These are phyloP conservation scores for Didymellaceae sp. DNA, from an alignment of 2,329 filamentous ascomycete genomes.

Conservation along the genomic window DNA sequence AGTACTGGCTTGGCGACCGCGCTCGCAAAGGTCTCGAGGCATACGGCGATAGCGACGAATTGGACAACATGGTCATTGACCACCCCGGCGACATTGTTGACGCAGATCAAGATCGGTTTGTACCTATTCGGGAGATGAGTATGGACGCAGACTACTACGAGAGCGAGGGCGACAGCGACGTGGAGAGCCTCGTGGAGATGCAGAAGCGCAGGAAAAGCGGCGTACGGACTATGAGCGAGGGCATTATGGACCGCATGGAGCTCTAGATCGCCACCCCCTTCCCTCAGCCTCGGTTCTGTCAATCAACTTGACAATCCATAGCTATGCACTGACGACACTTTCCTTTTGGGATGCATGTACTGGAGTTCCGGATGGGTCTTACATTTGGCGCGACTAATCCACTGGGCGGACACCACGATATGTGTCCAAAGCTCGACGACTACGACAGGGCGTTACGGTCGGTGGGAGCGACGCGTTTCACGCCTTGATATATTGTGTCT, in stretches of 20 bases:
- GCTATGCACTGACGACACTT: slow-evolving; percentile 9
- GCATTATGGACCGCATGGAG: slow-evolving; percentile 61
- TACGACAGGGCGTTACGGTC: slow-evolving; percentile 23
- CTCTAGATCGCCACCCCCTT: slow-evolving; percentile 41
- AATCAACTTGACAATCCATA: slow-evolving; percentile 17
- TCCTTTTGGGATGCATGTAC: slow-evolving; percentile 10
- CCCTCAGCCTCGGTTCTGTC: background rate
- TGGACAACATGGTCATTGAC: slow-evolving; percentile 49
- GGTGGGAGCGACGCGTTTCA: slow-evolving; percentile 21
- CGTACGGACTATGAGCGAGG: slow-evolving; percentile 60
- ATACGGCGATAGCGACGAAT: slow-evolving; percentile 54
- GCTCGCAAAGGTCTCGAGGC: slow-evolving; percentile 55
- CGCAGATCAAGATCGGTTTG: slow-evolving; percentile 48
- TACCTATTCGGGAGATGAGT: slow-evolving; percentile 39
- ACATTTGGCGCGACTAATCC: slow-evolving; percentile 2
- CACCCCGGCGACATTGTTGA: slow-evolving; percentile 49
- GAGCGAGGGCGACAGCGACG: slow-evolving; percentile 43
- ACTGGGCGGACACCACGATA: slow-evolving; percentile 8
- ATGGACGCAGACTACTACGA: slow-evolving; percentile 41
- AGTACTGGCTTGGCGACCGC: slow-evolving; percentile 83
- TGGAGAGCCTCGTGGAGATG: slow-evolving; percentile 38
- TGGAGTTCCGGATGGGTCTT: slow-evolving; percentile 5
- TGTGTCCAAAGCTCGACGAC: slow-evolving; percentile 19
- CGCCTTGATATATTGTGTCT: slow-evolving; percentile 18
- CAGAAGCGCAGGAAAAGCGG: slow-evolving; percentile 52